Evolutionary conservation across 106 monocot species (phyloP).

Genomic region (Apostasia ramifera): DNA sequence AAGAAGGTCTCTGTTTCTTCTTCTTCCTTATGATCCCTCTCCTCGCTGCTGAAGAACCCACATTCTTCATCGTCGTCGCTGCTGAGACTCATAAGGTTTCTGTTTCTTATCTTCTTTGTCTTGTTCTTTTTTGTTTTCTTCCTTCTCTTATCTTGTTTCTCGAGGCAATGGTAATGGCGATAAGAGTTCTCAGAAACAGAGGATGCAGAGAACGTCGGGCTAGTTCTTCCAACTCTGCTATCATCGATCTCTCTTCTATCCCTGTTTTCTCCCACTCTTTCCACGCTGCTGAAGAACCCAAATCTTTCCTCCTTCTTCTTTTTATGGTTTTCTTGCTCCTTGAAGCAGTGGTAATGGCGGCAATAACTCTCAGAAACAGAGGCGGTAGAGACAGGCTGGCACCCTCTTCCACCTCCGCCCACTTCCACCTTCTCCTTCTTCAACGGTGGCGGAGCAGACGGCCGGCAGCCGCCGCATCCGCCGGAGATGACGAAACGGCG

Average conservation of each 20-base stretch:
- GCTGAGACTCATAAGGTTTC: constrained; percentile 27
- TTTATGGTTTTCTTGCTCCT: neutral
- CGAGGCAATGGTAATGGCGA: too few species aligned
- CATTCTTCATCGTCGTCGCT: constrained; percentile 18
- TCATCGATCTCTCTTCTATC: neutral
- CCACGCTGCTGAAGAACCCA: constrained; percentile 1
- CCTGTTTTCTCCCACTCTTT: neutral
- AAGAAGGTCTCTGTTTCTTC: constrained; percentile 26
- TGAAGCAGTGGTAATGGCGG: neutral
- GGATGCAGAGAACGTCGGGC: too few species aligned
- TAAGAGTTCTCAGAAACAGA: too few species aligned
- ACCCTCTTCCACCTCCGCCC: constrained; percentile 5
- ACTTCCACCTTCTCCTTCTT: neutral
- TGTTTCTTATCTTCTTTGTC: constrained; percentile 1
- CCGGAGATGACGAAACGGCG: neutral
- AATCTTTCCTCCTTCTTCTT: constrained; percentile 6
- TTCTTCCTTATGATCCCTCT: constrained; percentile 3
- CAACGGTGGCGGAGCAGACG: neutral
- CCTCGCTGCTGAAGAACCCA: constrained; percentile 24
- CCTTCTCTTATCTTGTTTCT: neutral
- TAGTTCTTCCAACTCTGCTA: too few species aligned
- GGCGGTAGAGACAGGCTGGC: constrained; percentile 2
- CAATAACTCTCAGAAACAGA: neutral
- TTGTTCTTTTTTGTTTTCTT: constrained; percentile 17
- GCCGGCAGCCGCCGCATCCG: constrained; percentile 4